Percentiles rank a stretch among this genome's conserved stretches.
Conservation (phyloP, 208 protist genomes). For the Jaenimonas drosophilae region DNA sequence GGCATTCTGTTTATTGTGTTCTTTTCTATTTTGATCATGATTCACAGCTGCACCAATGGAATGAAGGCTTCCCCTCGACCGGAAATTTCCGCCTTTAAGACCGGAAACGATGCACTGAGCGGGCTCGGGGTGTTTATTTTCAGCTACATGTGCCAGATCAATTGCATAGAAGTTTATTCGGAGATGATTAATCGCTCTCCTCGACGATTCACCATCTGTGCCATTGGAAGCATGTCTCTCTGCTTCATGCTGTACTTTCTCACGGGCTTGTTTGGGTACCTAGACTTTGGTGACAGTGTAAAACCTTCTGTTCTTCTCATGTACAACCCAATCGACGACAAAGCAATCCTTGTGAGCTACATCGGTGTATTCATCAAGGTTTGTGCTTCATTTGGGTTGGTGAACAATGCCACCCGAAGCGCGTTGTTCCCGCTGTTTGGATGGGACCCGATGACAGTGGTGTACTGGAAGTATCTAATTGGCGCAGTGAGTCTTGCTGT, state of each 20-base stretch:
- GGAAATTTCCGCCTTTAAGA: constrained; percentile 6
- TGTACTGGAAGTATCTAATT: constrained; percentile 29
- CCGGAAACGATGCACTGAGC: constrained; percentile 14
- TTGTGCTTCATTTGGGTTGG: constrained; percentile 12
- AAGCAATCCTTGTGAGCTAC: constrained; percentile 9
- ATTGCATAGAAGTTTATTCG: constrained; percentile 23
- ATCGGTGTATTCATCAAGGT: constrained; percentile 14
- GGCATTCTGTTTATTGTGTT: constrained; percentile 47
- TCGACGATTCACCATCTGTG: constrained; percentile 9
- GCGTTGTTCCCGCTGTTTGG: constrained; percentile 25
- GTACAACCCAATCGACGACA: constrained; percentile 15
- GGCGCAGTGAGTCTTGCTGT: constrained; percentile 8
- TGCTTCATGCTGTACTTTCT: constrained; percentile 42
- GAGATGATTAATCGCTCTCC: constrained; percentile 26
- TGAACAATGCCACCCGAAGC: constrained; percentile 21
- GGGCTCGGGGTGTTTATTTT: constrained; percentile 48
- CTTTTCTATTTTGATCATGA: constrained; percentile 36
- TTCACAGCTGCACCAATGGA: constrained; percentile 34
- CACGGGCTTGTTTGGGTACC: constrained; percentile 47
- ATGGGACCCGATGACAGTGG: constrained; percentile 15
- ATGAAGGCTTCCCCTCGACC: not conserved
- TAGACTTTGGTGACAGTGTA: constrained; percentile 33
- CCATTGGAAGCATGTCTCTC: constrained; percentile 20
- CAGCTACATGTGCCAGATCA: constrained; percentile 48
- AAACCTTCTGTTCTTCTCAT: constrained; percentile 9